Conservation (phyloP, 1,139 yeast genomes). For the Casaregolazyma lundiana region DNA sequence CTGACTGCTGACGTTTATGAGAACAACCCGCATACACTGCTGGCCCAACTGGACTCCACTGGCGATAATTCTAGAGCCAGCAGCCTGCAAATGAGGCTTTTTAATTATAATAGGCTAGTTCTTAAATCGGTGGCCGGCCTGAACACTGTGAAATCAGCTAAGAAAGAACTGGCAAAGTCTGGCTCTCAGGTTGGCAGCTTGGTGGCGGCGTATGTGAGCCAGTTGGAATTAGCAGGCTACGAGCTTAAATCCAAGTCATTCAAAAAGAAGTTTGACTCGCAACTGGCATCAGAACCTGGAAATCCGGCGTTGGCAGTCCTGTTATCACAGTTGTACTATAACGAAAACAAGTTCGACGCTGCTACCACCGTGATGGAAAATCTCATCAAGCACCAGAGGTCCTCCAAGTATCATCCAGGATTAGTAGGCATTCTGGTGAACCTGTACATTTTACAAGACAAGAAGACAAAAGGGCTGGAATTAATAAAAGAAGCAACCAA, state of each 20-base stretch:
- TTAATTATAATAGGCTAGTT: slow-evolving; percentile 25
- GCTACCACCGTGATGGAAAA: slow-evolving; percentile 43
- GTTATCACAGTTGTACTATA: slow-evolving; percentile 44
- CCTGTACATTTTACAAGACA: slow-evolving; percentile 42
- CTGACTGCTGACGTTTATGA: slow-evolving; percentile 14
- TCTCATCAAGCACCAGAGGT: slow-evolving; percentile 13
- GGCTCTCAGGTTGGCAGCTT: slow-evolving; percentile 8
- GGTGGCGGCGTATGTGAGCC: slow-evolving; percentile 5
- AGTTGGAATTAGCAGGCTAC: background rate
- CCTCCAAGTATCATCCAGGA: slow-evolving; percentile 38
- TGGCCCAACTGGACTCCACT: slow-evolving; percentile 13
- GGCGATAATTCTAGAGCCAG: background rate
- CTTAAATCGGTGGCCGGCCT: slow-evolving; percentile 27
- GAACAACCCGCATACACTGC: slow-evolving; percentile 13
- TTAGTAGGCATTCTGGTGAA: slow-evolving; percentile 43
- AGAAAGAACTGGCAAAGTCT: slow-evolving; percentile 13
- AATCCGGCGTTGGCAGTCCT: slow-evolving; percentile 15
- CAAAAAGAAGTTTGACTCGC: slow-evolving; percentile 5
- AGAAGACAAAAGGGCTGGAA: slow-evolving; percentile 19
- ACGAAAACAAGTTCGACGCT: slow-evolving; percentile 41
- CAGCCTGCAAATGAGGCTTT: slow-evolving; percentile 1
- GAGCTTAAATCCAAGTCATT: slow-evolving; percentile 2
- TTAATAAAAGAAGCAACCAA: slow-evolving; percentile 23
- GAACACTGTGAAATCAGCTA: slow-evolving; percentile 17
- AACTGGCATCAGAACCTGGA: slow-evolving; percentile 5